phyloP scores from a whole-genome alignment of 75 land plant genomes.

The Isoetes taiwanensis region DNA sequence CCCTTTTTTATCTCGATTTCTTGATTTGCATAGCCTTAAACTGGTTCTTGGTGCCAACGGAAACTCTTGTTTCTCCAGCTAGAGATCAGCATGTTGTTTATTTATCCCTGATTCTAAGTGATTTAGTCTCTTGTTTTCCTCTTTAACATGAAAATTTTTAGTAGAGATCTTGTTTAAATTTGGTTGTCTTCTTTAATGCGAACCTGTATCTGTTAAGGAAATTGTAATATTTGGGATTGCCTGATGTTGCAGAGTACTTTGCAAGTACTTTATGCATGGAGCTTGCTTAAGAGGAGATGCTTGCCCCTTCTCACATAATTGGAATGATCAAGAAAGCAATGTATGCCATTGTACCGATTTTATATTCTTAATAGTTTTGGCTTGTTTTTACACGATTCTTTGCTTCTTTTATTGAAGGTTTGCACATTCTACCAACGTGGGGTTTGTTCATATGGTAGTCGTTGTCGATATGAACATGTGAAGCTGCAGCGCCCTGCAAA shows the following conservation, averaged over 20 bases:
- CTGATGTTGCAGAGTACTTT: constrained; percentile 48
- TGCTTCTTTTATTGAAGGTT: constrained; percentile 30
- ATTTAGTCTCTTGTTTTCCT: too few species aligned
- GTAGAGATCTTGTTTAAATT: too few species aligned
- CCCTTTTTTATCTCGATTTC: too few species aligned
- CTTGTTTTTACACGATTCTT: neutral
- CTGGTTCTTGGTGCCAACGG: too few species aligned
- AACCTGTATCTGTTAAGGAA: too few species aligned
- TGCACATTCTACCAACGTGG: constrained; percentile 93
- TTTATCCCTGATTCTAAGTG: too few species aligned
- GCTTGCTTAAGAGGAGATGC: constrained; percentile 84
- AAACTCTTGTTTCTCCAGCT: too few species aligned
- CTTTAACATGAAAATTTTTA: too few species aligned
- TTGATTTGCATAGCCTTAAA: too few species aligned
- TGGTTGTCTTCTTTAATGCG: too few species aligned
- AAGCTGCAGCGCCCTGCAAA: constrained; percentile 25
- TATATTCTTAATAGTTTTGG: neutral
- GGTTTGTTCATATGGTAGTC: constrained; percentile 72
- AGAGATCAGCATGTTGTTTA: too few species aligned
- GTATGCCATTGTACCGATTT: constrained; percentile 26
- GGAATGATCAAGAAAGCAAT: constrained; percentile 74
- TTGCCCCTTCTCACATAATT: constrained; percentile 82
- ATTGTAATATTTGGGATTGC: too few species aligned
- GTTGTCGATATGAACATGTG: constrained; percentile 90
- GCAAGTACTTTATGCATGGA: constrained; percentile 84